Evolutionary conservation across 1,284 basidiomycete genomes (phyloP).

Genomic region (Ceratobasidium sp.): DNA sequence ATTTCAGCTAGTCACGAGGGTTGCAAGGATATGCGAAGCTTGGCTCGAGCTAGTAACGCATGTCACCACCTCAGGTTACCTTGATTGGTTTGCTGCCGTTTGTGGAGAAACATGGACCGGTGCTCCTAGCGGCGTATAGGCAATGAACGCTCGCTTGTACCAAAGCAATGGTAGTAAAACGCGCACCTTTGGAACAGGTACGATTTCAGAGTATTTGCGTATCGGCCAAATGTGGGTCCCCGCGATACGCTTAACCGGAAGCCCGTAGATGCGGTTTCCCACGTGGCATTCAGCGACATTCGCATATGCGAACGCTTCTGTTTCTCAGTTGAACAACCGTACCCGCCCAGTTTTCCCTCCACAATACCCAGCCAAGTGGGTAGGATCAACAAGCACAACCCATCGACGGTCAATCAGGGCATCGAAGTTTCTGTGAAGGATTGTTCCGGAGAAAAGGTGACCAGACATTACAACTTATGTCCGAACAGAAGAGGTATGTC

Average conservation of each 20-base stretch:
- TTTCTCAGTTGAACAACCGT: not conserved
- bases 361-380: not conserved
- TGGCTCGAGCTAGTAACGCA: not conserved
- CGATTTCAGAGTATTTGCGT: not conserved
- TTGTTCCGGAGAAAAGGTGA: constrained; percentile 6
- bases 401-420: constrained; percentile 5
- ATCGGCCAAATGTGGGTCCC: not conserved
- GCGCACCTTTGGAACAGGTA: constrained; percentile 1
- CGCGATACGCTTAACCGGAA: constrained; percentile 2
- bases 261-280: not conserved
- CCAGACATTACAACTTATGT: not conserved
- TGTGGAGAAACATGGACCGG: not conserved
- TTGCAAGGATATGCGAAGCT: not conserved
- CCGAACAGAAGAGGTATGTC: constrained; percentile 2
- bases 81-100: not conserved
- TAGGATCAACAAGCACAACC: not conserved
- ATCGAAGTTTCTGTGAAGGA: not conserved
- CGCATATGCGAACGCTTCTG: not conserved
- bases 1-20: not conserved
- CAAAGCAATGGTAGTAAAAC: not conserved
- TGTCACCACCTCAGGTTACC: not conserved
- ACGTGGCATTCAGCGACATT: constrained; percentile 4
- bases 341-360: not conserved
- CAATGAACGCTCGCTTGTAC: not conserved
- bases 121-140: no score